These are phyloP conservation scores for Prunus mongolica DNA, from an alignment of 306 rosid genomes.

Conservation along the genomic window DNA sequence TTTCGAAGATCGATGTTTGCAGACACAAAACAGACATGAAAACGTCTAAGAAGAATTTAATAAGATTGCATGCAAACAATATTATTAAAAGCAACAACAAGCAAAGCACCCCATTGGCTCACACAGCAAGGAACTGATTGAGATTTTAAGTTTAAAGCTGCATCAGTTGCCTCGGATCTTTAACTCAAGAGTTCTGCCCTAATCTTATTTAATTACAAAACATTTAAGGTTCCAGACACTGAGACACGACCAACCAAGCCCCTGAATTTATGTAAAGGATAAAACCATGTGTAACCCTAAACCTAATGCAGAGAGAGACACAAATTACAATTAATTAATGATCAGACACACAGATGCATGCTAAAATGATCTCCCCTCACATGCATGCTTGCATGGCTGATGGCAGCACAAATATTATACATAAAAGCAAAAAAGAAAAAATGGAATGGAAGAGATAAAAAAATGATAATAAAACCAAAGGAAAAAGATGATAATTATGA, in stretches of 20 bases:
- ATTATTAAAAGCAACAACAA: neutral
- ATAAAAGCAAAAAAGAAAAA: neutral
- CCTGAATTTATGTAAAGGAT: neutral
- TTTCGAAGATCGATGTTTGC: neutral
- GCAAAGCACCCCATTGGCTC: neutral
- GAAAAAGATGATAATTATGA: neutral
- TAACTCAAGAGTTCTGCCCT: neutral
- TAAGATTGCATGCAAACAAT: neutral
- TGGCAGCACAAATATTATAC: neutral
- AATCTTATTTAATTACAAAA: neutral
- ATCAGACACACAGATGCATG: neutral
- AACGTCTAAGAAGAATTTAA: neutral
- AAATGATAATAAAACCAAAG: constrained; percentile 3
- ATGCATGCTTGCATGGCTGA: neutral
- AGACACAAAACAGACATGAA: neutral
- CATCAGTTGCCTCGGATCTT: constrained; percentile 4
- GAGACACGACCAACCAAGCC: neutral
- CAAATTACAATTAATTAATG: neutral
- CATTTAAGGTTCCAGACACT: neutral
- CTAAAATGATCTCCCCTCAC: no score
- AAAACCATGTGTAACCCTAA: neutral
- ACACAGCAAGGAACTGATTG: neutral
- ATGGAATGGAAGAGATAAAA: neutral
- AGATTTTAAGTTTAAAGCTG: neutral
- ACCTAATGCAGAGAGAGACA: no score